These are phyloP conservation scores for Ophioceras dolichostomum DNA, from an alignment of 2,329 filamentous ascomycete species.

Conservation along the genomic window DNA sequence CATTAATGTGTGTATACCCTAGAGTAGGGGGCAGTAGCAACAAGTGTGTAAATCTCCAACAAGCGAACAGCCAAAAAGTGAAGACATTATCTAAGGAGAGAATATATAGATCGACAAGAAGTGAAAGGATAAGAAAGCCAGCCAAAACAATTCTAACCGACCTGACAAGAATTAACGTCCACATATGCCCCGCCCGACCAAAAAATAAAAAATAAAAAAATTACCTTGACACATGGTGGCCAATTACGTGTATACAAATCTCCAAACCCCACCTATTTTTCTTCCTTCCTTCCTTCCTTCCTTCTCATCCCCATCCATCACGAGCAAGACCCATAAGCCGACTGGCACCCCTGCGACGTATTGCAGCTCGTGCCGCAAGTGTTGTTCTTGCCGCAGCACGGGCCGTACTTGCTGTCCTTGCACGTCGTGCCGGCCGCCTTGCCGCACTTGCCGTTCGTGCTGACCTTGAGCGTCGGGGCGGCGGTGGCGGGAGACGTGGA, in stretches of 20 bases:
- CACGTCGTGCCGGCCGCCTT: neutral
- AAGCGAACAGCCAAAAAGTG: no score
- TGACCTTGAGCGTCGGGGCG: neutral
- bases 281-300: neutral
- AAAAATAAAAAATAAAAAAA: neutral
- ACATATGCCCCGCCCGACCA: neutral
- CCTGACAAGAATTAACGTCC: neutral
- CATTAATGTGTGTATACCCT: neutral
- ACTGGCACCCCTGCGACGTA: neutral
- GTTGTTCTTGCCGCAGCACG: neutral
- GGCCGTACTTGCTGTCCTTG: neutral
- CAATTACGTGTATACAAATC: neutral
- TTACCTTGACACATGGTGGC: neutral
- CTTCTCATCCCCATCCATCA: neutral
- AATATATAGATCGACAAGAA: neutral
- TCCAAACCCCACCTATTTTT: no score
- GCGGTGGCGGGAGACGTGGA: neutral
- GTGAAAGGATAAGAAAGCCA: neutral
- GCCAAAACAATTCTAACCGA: no score
- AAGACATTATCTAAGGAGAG: neutral
- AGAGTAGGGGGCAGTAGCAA: no score
- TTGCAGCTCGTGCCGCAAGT: neutral
- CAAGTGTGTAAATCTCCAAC: neutral
- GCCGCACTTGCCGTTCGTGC: constrained; percentile 3
- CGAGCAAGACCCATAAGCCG: neutral